phyloP scores from a whole-genome alignment of 305 asterid genomes.

The Fraxinus xanthoxyloides region DNA sequence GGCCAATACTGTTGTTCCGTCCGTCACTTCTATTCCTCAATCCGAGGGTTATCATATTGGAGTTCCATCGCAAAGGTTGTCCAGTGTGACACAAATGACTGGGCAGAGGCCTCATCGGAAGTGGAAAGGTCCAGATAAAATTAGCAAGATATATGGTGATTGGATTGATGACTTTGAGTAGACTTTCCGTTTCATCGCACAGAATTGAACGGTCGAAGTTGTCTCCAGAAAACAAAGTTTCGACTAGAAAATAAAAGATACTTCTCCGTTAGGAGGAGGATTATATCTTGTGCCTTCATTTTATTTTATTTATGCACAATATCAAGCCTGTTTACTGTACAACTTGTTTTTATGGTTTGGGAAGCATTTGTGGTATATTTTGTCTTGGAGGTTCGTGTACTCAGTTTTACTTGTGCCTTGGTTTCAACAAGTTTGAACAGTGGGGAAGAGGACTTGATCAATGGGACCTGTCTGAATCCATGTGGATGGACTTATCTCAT shows the following conservation, averaged over 20 bases:
- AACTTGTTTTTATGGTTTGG: not conserved
- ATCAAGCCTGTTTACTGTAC: not conserved
- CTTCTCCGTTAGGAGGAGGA: not conserved
- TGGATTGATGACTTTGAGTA: conserved; percentile 55
- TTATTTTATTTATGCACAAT: not conserved
- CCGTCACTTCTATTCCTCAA: conserved; percentile 29
- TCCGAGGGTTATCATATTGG: conserved; percentile 32
- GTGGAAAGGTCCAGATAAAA: conserved; percentile 56
- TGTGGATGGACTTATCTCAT: not conserved
- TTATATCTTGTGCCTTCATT: not conserved
- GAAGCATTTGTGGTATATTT: not conserved
- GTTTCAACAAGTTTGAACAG: not conserved
- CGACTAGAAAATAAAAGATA: not conserved
- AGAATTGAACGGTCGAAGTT: not conserved
- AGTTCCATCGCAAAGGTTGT: conserved; percentile 32
- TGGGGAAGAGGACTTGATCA: not conserved
- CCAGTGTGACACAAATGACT: conserved; percentile 29
- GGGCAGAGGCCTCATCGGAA: conserved; percentile 39
- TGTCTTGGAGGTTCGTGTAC: not conserved
- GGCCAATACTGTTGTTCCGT: conserved; percentile 19
- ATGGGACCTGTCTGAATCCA: not conserved
- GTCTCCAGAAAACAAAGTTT: not conserved
- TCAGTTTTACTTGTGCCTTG: not conserved
- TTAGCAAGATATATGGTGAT: conserved; percentile 51
- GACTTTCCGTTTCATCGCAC: not conserved